Evolutionary conservation across 768 basidiomycete species (phyloP).

Genomic region (Naganishia vishniacii): DNA sequence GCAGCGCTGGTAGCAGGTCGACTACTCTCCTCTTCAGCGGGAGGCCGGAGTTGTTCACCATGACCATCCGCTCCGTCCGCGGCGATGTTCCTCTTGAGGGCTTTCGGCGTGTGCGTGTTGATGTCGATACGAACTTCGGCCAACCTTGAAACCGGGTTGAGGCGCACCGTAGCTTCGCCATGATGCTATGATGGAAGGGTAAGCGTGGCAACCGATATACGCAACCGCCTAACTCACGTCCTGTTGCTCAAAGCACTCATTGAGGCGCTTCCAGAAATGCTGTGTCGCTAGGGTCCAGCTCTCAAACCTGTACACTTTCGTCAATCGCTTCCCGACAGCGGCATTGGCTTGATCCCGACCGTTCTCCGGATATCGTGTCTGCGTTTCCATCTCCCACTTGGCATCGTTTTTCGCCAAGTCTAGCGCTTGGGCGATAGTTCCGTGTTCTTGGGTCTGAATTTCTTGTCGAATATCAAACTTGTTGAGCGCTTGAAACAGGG

Average conservation of each 20-base stretch:
- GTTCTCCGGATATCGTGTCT: background rate
- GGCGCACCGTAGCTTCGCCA: background rate
- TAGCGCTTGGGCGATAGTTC: background rate
- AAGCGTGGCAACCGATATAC: no score
- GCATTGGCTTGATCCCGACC: background rate
- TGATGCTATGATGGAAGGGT: background rate
- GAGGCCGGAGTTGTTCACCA: background rate
- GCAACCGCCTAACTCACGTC: constrained; percentile 2
- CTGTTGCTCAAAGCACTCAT: constrained; percentile 10
- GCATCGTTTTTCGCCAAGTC: constrained; percentile 2
- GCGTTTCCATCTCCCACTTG: background rate
- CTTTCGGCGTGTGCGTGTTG: constrained; percentile 15
- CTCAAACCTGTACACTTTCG: constrained; percentile 3
- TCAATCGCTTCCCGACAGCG: constrained; percentile 1
- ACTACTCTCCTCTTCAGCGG: background rate
- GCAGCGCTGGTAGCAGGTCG: background rate
- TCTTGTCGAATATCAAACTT: background rate
- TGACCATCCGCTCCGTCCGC: background rate
- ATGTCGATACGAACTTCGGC: constrained; percentile 9
- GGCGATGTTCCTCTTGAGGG: background rate
- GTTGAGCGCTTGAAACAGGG: background rate
- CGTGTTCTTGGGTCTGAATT: constrained; percentile 5
- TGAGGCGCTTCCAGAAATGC: constrained; percentile 12
- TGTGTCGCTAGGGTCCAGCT: constrained; percentile 9
- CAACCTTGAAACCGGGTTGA: constrained; percentile 8